Conservation (phyloP, 208 protist species). For the Leishmania braziliensis region DNA sequence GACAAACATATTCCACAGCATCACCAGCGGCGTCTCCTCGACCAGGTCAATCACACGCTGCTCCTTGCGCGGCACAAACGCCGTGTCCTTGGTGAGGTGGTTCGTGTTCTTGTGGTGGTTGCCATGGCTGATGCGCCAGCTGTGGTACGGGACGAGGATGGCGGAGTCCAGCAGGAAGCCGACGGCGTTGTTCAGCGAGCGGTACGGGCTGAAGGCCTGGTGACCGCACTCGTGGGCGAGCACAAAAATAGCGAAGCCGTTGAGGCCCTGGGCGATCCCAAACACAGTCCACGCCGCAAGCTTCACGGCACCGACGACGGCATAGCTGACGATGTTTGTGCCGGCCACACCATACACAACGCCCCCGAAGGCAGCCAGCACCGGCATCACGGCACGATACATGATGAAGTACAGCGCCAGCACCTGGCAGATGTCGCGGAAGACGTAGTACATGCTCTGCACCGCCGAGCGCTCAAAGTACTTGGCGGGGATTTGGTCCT, state of each 20-base stretch:
- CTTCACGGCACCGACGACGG: constrained; percentile 30
- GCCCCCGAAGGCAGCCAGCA: constrained; percentile 24
- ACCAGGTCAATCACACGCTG: constrained; percentile 57
- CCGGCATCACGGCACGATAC: constrained; percentile 48
- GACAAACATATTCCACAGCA: constrained; percentile 51
- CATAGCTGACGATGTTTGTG: constrained; percentile 9
- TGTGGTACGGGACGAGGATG: constrained; percentile 93
- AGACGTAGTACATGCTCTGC: constrained; percentile 57
- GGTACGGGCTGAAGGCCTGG: constrained; percentile 84
- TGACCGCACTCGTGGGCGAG: constrained; percentile 96
- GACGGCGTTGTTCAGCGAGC: constrained; percentile 85
- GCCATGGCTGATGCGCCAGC: constrained; percentile 93
- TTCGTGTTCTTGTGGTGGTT: constrained; percentile 96
- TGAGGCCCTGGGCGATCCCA: constrained; percentile 85
- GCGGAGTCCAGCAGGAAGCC: constrained; percentile 88
- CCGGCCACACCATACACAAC: constrained; percentile 17
- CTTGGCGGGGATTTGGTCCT: constrained; percentile 69
- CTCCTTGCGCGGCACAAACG: constrained; percentile 79
- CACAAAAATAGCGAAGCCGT: constrained; percentile 91
- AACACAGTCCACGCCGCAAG: constrained; percentile 61
- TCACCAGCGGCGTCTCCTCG: constrained; percentile 69
- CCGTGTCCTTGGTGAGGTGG: constrained; percentile 91
- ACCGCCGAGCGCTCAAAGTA: constrained; percentile 70
- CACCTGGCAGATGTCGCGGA: constrained; percentile 64
- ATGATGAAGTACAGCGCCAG: constrained; percentile 58